Conservation (phyloP, 1,139 yeast species). For the Hansenula anomala region DNA sequence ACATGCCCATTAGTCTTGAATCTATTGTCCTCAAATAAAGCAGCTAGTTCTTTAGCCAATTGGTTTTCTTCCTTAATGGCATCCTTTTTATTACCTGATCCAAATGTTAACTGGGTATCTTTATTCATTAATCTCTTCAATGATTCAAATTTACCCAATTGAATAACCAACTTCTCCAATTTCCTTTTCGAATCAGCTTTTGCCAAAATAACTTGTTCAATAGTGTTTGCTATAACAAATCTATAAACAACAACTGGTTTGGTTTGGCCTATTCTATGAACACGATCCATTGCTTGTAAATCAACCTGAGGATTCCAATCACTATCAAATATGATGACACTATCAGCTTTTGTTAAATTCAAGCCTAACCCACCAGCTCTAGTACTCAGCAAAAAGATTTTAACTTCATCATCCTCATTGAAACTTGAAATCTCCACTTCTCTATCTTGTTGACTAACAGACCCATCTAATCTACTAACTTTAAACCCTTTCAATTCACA, state of each 20-base stretch:
- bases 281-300: slow-evolving; percentile 92
- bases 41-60: slow-evolving; percentile 16
- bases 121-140: slow-evolving; percentile 31
- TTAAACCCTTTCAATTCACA: slow-evolving; percentile 40
- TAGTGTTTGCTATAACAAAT: slow-evolving; percentile 68
- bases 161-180: slow-evolving; percentile 78
- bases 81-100: slow-evolving; percentile 1
- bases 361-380: slow-evolving; percentile 95
- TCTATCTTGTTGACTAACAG: slow-evolving; percentile 59
- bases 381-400: slow-evolving; percentile 73
- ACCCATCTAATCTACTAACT: slow-evolving; percentile 73
- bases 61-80: slow-evolving; percentile 7
- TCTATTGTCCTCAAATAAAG: slow-evolving; percentile 14
- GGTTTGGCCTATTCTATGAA: slow-evolving; percentile 87
- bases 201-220: slow-evolving; percentile 76
- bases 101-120: slow-evolving; percentile 7
- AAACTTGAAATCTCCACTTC: slow-evolving; percentile 60
- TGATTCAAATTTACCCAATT: slow-evolving; percentile 72
- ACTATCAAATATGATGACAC: slow-evolving; percentile 84
- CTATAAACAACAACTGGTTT: slow-evolving; percentile 80
- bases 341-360: slow-evolving; percentile 81
- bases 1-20: slow-evolving; percentile 4
- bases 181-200: slow-evolving; percentile 76
- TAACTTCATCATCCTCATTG: slow-evolving; percentile 28
- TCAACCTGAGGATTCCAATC: slow-evolving; percentile 99